Base-by-base conservation (phyloP, 108 stramenopile genomes). In the Skeletonema menzelii region DNA sequence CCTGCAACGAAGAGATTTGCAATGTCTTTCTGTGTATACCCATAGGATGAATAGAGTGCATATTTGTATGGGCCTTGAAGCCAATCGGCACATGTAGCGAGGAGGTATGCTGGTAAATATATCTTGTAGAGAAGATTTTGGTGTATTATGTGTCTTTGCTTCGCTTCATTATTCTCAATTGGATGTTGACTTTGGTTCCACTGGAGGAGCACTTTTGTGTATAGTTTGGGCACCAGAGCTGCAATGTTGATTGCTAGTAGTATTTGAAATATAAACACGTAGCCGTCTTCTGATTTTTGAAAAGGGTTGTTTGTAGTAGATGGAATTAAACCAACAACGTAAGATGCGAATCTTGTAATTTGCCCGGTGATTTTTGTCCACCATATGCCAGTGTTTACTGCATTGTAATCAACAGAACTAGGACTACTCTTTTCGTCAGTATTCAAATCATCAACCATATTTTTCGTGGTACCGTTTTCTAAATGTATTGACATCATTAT, bases 41-140 rank as follows among this genome's bases (percentile, higher is more conserved):
- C 95, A 70, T 96, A 96, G 24, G 87, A 75, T 27, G 80, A 82
- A 75, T 99, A 99, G n/a, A 99, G 92, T 1, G 97, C 96, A 82
- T 99, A 99, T 53, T 98, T 95, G 82, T 98, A 96, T 7, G 99
- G 97, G 20, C 99, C 99, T 81, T 99, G 99, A 20, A 98, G 82
- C 99, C 99, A 99, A 82, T 99, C 99, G 8, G 91, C 89, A 17
- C 87, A 68, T 30, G 93, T 88, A 49, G 92, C 92, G 15, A 96
- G 77, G 15, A 98, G 84, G 81, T 98, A 98, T 19, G 97, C 97
- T 12, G 86, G 75, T 20, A 99, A 75, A 72, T 97, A 99, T 49
- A 76, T 86, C 26, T 73, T 82, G n/a, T 86, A 73, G 56, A 92
- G 57, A 10, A 61, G 69, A 12, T 63, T 69, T 66, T 85, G 84